A percentile compares a stretch with the other conserved stretches of the same genome.
Conservation (phyloP, 2,329 filamentous ascomycete species). For the Alternaria hordeiaustralica region DNA sequence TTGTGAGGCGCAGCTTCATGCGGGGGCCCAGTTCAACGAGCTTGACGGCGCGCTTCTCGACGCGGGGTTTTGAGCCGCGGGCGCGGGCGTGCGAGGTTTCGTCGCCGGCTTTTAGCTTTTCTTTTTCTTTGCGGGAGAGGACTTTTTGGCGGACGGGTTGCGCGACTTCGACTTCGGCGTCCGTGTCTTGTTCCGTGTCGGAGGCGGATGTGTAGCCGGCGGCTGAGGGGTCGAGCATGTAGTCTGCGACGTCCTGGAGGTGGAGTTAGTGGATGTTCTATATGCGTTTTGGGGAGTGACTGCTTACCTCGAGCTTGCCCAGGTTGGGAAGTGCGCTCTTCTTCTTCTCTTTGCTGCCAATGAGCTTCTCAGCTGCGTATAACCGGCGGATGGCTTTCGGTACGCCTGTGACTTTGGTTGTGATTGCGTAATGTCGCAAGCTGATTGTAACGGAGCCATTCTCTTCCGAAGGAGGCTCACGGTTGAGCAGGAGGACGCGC, state of each 20-base stretch:
- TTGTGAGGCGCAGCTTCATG: constrained; percentile 86
- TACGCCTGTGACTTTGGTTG: constrained; percentile 82
- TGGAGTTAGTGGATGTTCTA: neutral
- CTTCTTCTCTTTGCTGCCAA: constrained; percentile 63
- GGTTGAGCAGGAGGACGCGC: constrained; percentile 87
- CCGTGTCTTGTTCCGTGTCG: constrained; percentile 90
- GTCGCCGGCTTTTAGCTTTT: constrained; percentile 50
- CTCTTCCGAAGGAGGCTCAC: constrained; percentile 63
- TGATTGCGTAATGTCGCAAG: constrained; percentile 93
- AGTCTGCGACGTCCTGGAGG: constrained; percentile 82
- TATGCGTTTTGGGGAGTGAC: neutral
- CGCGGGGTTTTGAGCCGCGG: constrained; percentile 52
- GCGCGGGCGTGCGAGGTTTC: constrained; percentile 47
- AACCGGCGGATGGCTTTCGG: constrained; percentile 84
- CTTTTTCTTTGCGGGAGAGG: constrained; percentile 61
- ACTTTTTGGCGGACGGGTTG: constrained; percentile 67
- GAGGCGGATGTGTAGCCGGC: constrained; percentile 90
- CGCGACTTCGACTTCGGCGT: constrained; percentile 90
- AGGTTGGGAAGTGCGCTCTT: constrained; percentile 80
- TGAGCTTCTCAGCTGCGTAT: constrained; percentile 82
- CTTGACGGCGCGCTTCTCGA: constrained; percentile 88
- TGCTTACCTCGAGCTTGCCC: constrained; percentile 72
- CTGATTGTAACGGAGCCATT: constrained; percentile 76
- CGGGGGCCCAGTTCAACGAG: constrained; percentile 90
- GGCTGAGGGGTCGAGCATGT: constrained; percentile 80